Base-by-base conservation (phyloP, 2,329 filamentous ascomycete species). In the Verticillium dahliae region DNA sequence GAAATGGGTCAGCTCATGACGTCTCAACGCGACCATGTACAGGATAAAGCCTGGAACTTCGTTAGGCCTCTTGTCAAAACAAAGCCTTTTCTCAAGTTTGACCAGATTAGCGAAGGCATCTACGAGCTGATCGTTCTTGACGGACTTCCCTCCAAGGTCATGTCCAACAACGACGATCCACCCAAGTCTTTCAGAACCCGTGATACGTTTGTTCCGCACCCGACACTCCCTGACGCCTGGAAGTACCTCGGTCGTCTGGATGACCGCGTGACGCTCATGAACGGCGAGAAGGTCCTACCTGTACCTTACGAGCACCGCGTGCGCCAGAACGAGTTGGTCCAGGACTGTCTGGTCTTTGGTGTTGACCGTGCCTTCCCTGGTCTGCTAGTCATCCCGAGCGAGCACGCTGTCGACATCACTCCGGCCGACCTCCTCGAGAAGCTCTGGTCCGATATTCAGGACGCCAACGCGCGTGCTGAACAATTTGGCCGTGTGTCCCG, bases 1-100 rank as follows among this genome's bases (percentile, higher is more conserved):
- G 84, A 87, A 68, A 82, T 78, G 5, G 82, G 83, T 4, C 78
- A 82, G 64, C 68, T 86, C 35, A 85, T 85, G 80, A 85, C 80
- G 2, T 84, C 82, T 0, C 77, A 79, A 62, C 73, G 83, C 18
- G 76, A 79, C 0, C 68, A 70, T 1, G 78, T 73, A 1, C 41
- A 39, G 38, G 84, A 86, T 66, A 77, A 76, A 33, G 78, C 75
- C 11, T 87, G 84, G 84, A 80, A 84, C 63, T 87, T 85, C 63
- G 68, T 85, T 15, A 74, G 80, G 1, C 73, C 77, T 0, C 69
- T 76, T 1, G 71, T 75, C 0, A 67, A 70, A 14, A 72, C 79
- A 3, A 70, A 72, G 37, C 72, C 75, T 1, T 83, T 73, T 62
- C 69, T 85, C 6, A 71, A 62, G 5, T 68, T 74, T 63, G 69